Evolutionary conservation across 176 grass and related monocot species (phyloP).

Genomic region (Eragrostis nindensis): DNA sequence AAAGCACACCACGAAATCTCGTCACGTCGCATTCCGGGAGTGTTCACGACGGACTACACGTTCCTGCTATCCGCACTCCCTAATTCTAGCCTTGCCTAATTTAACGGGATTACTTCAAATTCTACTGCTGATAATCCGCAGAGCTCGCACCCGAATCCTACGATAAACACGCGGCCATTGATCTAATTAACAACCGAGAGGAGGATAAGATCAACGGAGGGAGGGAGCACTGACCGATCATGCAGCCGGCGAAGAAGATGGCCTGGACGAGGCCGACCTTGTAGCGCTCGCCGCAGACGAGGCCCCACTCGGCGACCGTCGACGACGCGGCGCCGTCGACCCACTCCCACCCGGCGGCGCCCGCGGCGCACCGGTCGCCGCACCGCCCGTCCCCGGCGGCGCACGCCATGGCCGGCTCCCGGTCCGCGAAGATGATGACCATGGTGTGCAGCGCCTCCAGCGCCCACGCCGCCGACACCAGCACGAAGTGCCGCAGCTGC

Average conservation of each 20-base stretch:
- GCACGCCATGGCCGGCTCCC: constrained; percentile 54
- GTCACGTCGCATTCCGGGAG: neutral
- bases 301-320: constrained; percentile 77
- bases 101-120: neutral
- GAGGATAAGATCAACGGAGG: neutral
- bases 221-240: constrained; percentile 75
- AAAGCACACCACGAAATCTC: neutral
- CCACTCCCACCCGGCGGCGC: constrained; percentile 62
- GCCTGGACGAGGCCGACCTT: constrained; percentile 85
- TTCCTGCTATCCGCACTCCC: neutral
- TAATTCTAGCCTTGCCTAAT: neutral
- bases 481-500: constrained; percentile 94
- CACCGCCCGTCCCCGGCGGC: neutral
- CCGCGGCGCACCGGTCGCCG: constrained; percentile 54
- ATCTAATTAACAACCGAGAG: neutral
- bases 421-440: constrained; percentile 95
- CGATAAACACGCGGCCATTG: neutral
- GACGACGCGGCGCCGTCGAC: constrained; percentile 48
- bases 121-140: neutral
- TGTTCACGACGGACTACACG: neutral
- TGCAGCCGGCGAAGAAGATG: constrained; percentile 76
- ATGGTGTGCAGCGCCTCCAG: constrained; percentile 93
- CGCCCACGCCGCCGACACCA: constrained; percentile 78
- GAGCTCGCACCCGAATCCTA: neutral
- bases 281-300: constrained; percentile 76